These are phyloP conservation scores for Trifolium pratense DNA, from an alignment of 306 rosid genomes.

Conservation along the genomic window DNA sequence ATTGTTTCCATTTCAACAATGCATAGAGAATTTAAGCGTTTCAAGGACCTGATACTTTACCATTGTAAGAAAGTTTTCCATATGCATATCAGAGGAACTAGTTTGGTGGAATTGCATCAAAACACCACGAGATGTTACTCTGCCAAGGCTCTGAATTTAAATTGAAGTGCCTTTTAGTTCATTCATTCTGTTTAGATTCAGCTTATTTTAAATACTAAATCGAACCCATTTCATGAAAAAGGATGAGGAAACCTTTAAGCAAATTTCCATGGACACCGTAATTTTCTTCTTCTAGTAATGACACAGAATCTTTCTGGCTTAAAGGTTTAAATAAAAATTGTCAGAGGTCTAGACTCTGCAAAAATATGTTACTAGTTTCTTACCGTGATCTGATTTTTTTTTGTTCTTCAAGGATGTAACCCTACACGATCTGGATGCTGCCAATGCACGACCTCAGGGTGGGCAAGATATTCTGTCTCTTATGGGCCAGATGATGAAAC, in stretches of 20 bases:
- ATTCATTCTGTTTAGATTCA: slow-evolving; percentile 27
- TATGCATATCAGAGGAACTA: slow-evolving; percentile 2
- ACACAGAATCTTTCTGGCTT: background rate
- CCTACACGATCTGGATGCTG: slow-evolving; percentile 87
- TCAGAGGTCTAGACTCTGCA: background rate
- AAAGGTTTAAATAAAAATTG: slow-evolving; percentile 7
- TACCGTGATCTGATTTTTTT: slow-evolving; percentile 28
- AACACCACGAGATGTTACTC: slow-evolving; percentile 4
- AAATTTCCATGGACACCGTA: background rate
- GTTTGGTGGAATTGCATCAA: slow-evolving; percentile 22
- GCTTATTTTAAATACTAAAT: background rate
- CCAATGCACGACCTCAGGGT: slow-evolving; percentile 94
- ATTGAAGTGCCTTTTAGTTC: background rate
- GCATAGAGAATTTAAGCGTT: slow-evolving; percentile 22
- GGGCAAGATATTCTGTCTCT: slow-evolving; percentile 95
- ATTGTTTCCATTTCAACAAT: background rate
- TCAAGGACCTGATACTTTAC: background rate
- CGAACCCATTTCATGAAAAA: slow-evolving; percentile 6
- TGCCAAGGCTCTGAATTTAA: background rate
- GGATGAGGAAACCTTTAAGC: background rate
- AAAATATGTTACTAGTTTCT: slow-evolving; percentile 31
- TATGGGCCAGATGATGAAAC: slow-evolving; percentile 99
- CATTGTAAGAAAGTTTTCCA: background rate
- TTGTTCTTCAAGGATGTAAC: slow-evolving; percentile 75
- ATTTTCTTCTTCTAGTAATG: slow-evolving; percentile 19